Evolutionary conservation across 2,329 filamentous ascomycete genomes (phyloP).

Genomic region (Colletotrichum karsti): DNA sequence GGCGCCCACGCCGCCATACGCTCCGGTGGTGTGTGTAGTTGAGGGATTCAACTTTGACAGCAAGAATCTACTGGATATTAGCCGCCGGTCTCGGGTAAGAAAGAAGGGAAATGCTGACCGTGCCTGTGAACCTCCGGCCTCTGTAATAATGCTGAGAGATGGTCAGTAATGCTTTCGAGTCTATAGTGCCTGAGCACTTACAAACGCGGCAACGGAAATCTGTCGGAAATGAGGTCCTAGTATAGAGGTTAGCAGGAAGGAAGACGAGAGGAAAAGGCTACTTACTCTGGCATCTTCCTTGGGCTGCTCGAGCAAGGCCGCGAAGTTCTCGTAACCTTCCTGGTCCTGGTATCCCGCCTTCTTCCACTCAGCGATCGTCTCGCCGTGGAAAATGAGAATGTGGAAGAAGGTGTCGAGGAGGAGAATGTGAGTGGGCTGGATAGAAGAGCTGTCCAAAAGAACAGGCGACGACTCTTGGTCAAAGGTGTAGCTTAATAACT

Average conservation of each 20-base stretch:
- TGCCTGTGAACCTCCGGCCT: slow-evolving; percentile 97
- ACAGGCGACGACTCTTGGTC: slow-evolving; percentile 85
- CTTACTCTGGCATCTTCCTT: slow-evolving; percentile 95
- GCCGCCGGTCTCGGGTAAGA: background rate
- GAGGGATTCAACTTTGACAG: slow-evolving; percentile 97
- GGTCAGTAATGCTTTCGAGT: no score
- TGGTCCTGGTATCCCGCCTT: slow-evolving; percentile 98
- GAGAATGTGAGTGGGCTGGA: slow-evolving; percentile 92
- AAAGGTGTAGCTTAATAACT: slow-evolving; percentile 75
- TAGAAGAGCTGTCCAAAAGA: slow-evolving; percentile 94
- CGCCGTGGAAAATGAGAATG: slow-evolving; percentile 98
- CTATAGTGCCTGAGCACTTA: no score
- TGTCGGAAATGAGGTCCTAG: slow-evolving; percentile 95
- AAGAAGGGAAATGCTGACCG: background rate
- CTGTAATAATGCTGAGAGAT: slow-evolving; percentile 98
- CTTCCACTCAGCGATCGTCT: slow-evolving; percentile 97
- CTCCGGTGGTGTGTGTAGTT: slow-evolving; percentile 93
- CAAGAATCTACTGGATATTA: slow-evolving; percentile 73
- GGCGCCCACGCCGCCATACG: slow-evolving; percentile 85
- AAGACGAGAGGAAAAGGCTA: slow-evolving; percentile 26
- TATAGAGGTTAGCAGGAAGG: slow-evolving; percentile 27
- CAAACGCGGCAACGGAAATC: slow-evolving; percentile 98
- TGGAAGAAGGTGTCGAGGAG: slow-evolving; percentile 99
- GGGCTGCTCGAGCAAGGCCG: slow-evolving; percentile 84
- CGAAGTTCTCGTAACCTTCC: slow-evolving; percentile 98